Base-by-base conservation (phyloP, 2,329 filamentous ascomycete genomes). In the Lasiodiplodia gonubiensis region DNA sequence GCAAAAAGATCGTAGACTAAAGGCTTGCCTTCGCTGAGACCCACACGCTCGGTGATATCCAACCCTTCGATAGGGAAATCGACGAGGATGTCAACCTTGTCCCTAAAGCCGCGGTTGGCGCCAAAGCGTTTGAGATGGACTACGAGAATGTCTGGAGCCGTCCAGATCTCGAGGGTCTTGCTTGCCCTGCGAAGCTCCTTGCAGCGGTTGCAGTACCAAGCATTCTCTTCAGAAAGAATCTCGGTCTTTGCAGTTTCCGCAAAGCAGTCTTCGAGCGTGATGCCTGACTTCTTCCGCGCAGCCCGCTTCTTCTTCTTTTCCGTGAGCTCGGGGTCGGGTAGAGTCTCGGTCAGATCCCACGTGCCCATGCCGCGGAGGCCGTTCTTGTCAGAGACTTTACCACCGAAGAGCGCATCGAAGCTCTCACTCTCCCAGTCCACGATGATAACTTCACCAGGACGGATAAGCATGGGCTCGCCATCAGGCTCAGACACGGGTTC, bases 101-200 rank as follows among this genome's bases (percentile, higher is more conserved):
- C 93, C 67, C 94, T 86, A 72, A 94, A 90, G 69, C 86, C 90
- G 18, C 92, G 89, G 71, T 89, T 91, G 27, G 91, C 93, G 76
- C 93, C 97, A 78, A 99, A 99, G 7, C 95, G 89, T 84, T 99
- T 99, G 60, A 99, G 85, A 76, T 99, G 95, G 69, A 97, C 91
- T 52, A 98, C 91, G 18, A 99, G 86, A 69, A 98, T 96, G 77
- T 99, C 95, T 0, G 95, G 95, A 2, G 92, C 90, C 75, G 94
- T 97, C 95, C 95, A 99, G 21, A 99, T 87, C 75, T 98, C 94
- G 64, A 99, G 93, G 74, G 95, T 97, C 83, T 99, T 99, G 80
- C 90, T 94, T 23, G 95, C 95, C 69, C 93, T 90, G 18, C 93
- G 89, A 74, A 97, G 91, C 73, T 97, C 92, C 78, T 98, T 98